Evolutionary conservation across 768 basidiomycete species (phyloP).

Genomic region (Suillus weaverae): DNA sequence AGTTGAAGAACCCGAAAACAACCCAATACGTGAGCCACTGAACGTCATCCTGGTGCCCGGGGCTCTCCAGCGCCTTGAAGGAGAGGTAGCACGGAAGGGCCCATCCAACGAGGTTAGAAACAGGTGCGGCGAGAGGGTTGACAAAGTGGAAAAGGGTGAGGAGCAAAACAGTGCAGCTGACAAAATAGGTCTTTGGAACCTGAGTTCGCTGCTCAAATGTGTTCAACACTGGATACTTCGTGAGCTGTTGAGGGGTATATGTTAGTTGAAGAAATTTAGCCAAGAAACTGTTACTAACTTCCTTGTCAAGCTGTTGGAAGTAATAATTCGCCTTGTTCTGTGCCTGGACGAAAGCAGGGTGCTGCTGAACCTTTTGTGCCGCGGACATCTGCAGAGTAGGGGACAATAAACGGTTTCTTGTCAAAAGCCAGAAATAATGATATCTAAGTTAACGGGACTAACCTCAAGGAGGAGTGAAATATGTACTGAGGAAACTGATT

Average conservation of each 20-base stretch:
- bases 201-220: conserved; percentile 87
- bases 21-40: conserved; percentile 99
- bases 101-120: conserved; percentile 96
- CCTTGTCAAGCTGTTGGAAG: conserved; percentile 90
- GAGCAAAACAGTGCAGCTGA: conserved; percentile 68
- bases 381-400: conserved; percentile 62
- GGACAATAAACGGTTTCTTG: conserved; percentile 15
- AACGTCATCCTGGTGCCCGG: conserved; percentile 79
- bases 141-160: conserved; percentile 75
- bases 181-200: conserved; percentile 89
- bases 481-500: conserved; percentile 9
- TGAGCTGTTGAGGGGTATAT: conserved; percentile 47
- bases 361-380: conserved; percentile 80
- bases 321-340: conserved; percentile 83
- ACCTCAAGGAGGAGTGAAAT: conserved; percentile 17
- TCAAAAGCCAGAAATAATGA: background rate
- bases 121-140: conserved; percentile 89
- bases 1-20: conserved; percentile 91
- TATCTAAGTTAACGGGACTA: conserved; percentile 7
- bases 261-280: conserved; percentile 1
- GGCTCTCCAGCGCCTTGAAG: conserved; percentile 89
- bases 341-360: conserved; percentile 83
- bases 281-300: conserved; percentile 53
- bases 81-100: conserved; percentile 93
- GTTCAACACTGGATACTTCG: conserved; percentile 85